phyloP scores from a whole-genome alignment of 2,329 filamentous ascomycete species.

The Tolypocladium amazonense region DNA sequence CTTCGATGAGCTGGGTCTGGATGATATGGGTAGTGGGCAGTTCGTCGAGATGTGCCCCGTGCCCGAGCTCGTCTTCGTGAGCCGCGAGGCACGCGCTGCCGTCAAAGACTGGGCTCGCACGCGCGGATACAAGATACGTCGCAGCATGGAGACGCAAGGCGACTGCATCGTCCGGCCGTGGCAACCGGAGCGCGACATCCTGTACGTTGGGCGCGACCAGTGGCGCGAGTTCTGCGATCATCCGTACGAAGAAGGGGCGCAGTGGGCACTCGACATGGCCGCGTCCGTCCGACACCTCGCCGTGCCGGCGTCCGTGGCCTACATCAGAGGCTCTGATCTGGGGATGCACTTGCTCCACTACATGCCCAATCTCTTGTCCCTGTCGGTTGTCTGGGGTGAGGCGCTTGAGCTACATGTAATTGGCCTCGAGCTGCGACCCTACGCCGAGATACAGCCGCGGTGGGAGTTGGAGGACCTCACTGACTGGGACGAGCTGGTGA shows the following conservation, averaged over 20 bases:
- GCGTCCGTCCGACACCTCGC: constrained; percentile 10
- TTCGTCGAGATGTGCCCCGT: constrained; percentile 7
- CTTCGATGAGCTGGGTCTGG: background rate
- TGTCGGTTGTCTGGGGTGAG: constrained; percentile 13
- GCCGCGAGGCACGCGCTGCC: constrained; percentile 11
- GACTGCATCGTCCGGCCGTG: constrained; percentile 7
- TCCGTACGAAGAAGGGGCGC: background rate
- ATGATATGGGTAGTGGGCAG: no score
- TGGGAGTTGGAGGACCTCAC: constrained; percentile 2
- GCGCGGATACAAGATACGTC: constrained; percentile 1
- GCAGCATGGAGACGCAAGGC: constrained; percentile 2
- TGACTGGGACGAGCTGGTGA: constrained; percentile 6
- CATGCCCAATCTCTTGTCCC: constrained; percentile 8
- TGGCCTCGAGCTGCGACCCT: background rate
- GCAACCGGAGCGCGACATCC: constrained; percentile 5
- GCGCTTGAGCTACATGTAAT: constrained; percentile 7
- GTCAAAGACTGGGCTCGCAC: constrained; percentile 7
- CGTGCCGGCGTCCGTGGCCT: constrained; percentile 14
- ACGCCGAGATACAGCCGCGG: constrained; percentile 4
- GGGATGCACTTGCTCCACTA: constrained; percentile 1
- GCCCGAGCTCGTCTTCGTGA: constrained; percentile 8
- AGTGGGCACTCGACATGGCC: constrained; percentile 1
- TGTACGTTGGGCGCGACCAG: constrained; percentile 8
- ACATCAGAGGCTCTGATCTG: constrained; percentile 11
- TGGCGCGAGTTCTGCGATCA: constrained; percentile 10